Base-by-base conservation (phyloP, 2,329 filamentous ascomycete genomes). In the Phaeosphaeria sp. region DNA sequence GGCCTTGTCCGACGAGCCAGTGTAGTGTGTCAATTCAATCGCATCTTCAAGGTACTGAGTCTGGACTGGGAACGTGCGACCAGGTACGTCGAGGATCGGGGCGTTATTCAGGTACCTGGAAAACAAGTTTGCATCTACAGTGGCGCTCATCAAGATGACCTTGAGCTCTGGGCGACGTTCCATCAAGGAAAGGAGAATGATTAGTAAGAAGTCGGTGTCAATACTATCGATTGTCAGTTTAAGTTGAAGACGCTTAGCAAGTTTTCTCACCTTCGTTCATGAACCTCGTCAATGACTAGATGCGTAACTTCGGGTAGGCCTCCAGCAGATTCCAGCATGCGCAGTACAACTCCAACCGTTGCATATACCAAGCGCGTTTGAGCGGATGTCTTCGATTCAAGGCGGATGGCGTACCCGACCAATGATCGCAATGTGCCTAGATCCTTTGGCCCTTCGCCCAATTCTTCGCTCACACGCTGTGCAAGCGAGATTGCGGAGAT, bases 401-500 rank as follows among this genome's bases (percentile, higher is more conserved):
- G 81, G 18, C 95, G 88, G 66, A 99, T 97, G 1, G 95, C 93
- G 80, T 96, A 99, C 46, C 95, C 95, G 21, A 99, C 89, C 2
- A 99, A 83, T 2, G 95, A 98, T 52, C 90, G 85, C 43, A 82
- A 80, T 0, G 92, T 96, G 41, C 95, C 95, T 43, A 98, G 79
- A 62, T 97, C 94, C 56, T 86, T 87, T 61, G 88, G 90, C 52
- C 84, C 87, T 75, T 99, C 95, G 7, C 95, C 95, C 22, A 99
- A 84, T 74, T 99, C 95, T 76, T 97, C 92, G 71, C 93, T 97
- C 18, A 99, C 95, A 72, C 95, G 89, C 54, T 91, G 89, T 42
- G 95, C 95, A 48, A 99, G 82, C 15, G 95, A 98, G 42, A 99
- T 94, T 10, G 95, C 95, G 17, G 95, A 99, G 60, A 99, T 99